phyloP scores from a whole-genome alignment of 768 basidiomycete species.

The Tremella fuciformis region DNA sequence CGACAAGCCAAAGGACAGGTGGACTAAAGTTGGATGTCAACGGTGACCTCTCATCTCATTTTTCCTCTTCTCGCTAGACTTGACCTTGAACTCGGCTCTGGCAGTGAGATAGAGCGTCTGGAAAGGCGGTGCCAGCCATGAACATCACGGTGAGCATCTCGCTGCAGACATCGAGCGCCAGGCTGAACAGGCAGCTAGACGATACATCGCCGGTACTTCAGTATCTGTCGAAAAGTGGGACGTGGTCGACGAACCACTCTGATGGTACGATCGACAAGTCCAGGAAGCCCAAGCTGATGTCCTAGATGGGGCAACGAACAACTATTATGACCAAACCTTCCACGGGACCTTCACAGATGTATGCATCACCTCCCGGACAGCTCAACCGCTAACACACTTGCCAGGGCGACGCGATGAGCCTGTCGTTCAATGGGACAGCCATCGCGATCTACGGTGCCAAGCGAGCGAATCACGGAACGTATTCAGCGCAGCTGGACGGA shows the following conservation, averaged over 20 bases:
- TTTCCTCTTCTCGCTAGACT: no score
- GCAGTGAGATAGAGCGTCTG: no score
- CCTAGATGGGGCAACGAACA: not conserved
- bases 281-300: not conserved
- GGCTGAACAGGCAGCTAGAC: not conserved
- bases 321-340: not conserved
- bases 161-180: not conserved
- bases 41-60: no score
- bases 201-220: not conserved
- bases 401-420: not conserved
- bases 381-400: not conserved
- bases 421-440: constrained; percentile 15
- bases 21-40: no score
- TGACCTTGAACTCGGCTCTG: no score
- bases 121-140: not conserved
- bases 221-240: not conserved
- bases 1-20: no score
- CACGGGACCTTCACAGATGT: not conserved
- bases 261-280: not conserved
- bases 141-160: constrained; percentile 1
- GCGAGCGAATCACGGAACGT: constrained; percentile 23
- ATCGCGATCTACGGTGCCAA: constrained; percentile 5
- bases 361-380: not conserved
- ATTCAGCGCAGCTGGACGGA: constrained; percentile 14
- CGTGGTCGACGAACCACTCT: not conserved